phyloP scores from a whole-genome alignment of 2,329 filamentous ascomycete genomes.

The Hirsutella rhossiliensis region DNA sequence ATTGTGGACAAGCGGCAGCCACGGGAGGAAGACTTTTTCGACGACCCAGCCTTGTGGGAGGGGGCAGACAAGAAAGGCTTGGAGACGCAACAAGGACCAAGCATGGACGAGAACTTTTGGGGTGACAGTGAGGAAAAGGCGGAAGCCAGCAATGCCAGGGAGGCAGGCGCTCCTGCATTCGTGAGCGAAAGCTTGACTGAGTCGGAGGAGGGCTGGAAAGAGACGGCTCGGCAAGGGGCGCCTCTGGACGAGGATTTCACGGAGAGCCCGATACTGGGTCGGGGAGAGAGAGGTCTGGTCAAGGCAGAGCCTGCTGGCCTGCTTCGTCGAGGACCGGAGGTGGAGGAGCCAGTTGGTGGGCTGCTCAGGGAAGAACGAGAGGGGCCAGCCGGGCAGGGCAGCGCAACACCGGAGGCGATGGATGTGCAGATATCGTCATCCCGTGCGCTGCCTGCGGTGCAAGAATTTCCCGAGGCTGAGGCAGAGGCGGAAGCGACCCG shows the following conservation, averaged over 20 bases:
- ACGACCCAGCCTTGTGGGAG: slow-evolving; percentile 32
- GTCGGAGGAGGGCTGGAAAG: slow-evolving; percentile 11
- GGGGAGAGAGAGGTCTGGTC: slow-evolving; percentile 9
- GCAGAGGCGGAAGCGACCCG: slow-evolving; percentile 23
- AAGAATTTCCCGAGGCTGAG: slow-evolving; percentile 36
- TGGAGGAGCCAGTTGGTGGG: slow-evolving; percentile 15
- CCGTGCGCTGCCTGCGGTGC: slow-evolving; percentile 37
- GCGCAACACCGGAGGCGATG: slow-evolving; percentile 5
- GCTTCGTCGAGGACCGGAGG: slow-evolving; percentile 17
- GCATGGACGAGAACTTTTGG: slow-evolving; percentile 16
- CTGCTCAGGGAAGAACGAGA: slow-evolving; percentile 19
- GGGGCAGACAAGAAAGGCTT: slow-evolving; percentile 25
- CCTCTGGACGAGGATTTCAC: slow-evolving; percentile 13
- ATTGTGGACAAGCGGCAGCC: slow-evolving; percentile 25
- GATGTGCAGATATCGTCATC: slow-evolving; percentile 27
- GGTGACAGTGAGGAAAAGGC: slow-evolving; percentile 6
- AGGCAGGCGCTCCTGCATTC: slow-evolving; percentile 3
- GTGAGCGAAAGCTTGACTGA: slow-evolving; percentile 9
- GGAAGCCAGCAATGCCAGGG: slow-evolving; percentile 3
- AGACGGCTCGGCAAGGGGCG: slow-evolving; percentile 10
- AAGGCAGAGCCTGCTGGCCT: slow-evolving; percentile 13
- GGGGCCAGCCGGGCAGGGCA: background rate
- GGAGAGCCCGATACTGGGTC: slow-evolving; percentile 27
- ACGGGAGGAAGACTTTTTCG: slow-evolving; percentile 29
- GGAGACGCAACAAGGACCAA: slow-evolving; percentile 9